A percentile compares a stretch with the other conserved stretches of the same genome.
Conservation (phyloP, 1,284 basidiomycete genomes). For the Microbotryum silenes-acaulis region DNA sequence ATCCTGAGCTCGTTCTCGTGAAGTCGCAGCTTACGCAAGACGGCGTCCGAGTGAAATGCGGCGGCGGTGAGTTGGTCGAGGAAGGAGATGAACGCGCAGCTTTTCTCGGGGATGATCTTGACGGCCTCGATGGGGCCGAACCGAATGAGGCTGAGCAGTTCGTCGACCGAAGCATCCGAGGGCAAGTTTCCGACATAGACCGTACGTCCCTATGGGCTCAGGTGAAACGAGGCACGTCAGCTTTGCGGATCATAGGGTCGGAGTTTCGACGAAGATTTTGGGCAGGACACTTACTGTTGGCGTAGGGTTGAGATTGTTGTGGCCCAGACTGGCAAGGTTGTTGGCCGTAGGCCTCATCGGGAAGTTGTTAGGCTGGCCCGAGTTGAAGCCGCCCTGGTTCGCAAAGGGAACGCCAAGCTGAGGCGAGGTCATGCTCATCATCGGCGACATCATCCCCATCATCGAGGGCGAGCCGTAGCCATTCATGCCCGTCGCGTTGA, state of each 20-base stretch:
- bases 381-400: neutral
- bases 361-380: too few relatives aligned
- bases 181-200: constrained; percentile 97
- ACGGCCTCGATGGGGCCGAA: constrained; percentile 95
- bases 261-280: too few relatives aligned
- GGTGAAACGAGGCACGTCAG: neutral
- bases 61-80: constrained; percentile 81
- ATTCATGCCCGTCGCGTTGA: neutral
- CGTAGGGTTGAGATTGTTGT: neutral
- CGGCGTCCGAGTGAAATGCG: constrained; percentile 89
- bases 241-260: neutral
- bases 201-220: constrained; percentile 56
- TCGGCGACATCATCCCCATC: constrained; percentile 2
- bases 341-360: too few relatives aligned
- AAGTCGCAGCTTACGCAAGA: constrained; percentile 80
- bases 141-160: constrained; percentile 92
- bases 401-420: neutral
- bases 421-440: neutral
- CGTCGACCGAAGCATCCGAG: constrained; percentile 90
- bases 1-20: constrained; percentile 92
- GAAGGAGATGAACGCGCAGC: constrained; percentile 96
- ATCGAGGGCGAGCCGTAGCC: neutral
- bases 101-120: constrained; percentile 93
- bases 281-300: neutral
- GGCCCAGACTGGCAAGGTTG: neutral